Base-by-base conservation (phyloP, 345 rosid species). In the Hibiscus mutabilis region DNA sequence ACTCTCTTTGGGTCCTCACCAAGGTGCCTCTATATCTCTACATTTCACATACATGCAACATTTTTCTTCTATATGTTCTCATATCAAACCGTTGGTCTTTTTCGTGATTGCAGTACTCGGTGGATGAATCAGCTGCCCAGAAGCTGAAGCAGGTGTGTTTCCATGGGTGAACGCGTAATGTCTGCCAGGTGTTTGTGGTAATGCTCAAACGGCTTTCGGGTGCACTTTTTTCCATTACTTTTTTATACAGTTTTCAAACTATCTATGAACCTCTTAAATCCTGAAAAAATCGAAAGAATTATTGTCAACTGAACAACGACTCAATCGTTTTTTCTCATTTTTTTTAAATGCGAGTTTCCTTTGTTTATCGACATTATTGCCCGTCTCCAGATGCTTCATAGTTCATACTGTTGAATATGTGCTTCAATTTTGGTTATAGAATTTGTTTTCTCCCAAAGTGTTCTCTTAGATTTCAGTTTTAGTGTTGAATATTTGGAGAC, bases 1-100 rank as follows among this genome's bases (percentile, higher is more conserved):
- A 95, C 83, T 92, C 99, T 60, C 74, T 90, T 53, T 92, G 99
- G 99, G 89, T 95, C 76, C 94, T 92, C 83, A 82, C 81, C 72
- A 95, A 95, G 99, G 97, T 90, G 33, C 16, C 1, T 31, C 21
- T 37, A 6, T 60, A 57, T 42, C 47, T n/a, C 57, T 66, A 25
- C 8, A 25, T 47, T 47, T 37, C 57, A 47, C 70, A 6, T 25
- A 2, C n/a, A 40, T 13, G 14, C 13, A 11, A 2, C 29, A 12
- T 42, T 40, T 19, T 12, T 7, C 42, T 37, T 11, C 42, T 37
- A 37, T 37, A 7, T 37, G 9, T 37, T 37, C 42, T 42, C 52
- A 2, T 64, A 40, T 64, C 12, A 40, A 64, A 40, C 8, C 25
- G 2, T 42, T 71, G 70, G 37, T 18, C 1, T 76, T 74, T 74